Evolutionary conservation across 495 filamentous ascomycete species (phyloP).

Genomic region (Tuber umbilicatum): DNA sequence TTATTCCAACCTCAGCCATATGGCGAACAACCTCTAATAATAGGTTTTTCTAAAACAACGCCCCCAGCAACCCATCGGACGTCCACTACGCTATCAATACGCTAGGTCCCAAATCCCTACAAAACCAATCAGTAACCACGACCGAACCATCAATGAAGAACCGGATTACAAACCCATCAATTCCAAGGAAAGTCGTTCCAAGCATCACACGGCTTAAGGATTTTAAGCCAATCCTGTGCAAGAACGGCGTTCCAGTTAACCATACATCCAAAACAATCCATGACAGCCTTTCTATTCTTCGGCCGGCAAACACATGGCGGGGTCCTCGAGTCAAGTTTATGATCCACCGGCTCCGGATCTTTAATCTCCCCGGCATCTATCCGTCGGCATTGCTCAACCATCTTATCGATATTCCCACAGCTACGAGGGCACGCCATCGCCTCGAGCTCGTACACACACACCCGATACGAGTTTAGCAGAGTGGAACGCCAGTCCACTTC

Average conservation of each 20-base stretch:
- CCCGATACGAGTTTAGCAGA: neutral
- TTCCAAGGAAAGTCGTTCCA: conserved; percentile 1
- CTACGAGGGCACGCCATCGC: conserved; percentile 3
- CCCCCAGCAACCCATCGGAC: neutral
- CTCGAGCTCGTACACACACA: conserved; percentile 10
- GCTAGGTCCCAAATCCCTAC: neutral
- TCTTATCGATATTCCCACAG: neutral
- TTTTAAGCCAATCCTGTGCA: neutral
- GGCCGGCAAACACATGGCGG: neutral
- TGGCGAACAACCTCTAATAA: neutral
- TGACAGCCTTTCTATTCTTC: neutral
- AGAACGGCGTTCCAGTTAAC: neutral
- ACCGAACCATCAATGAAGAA: neutral
- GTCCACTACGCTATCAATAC: neutral
- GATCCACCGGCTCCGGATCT: conserved; percentile 8
- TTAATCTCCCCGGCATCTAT: conserved; percentile 4
- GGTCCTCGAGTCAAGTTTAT: neutral
- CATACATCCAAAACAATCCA: conserved; percentile 1
- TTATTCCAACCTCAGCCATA: neutral
- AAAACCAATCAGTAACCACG: neutral
- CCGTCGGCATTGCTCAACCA: conserved; percentile 3
- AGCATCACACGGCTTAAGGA: neutral
- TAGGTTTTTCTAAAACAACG: neutral
- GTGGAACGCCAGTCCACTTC: conserved; percentile 11
- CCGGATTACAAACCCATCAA: neutral